phyloP scores from a whole-genome alignment of 1,139 yeast genomes.

The Geotrichum fermentans region DNA sequence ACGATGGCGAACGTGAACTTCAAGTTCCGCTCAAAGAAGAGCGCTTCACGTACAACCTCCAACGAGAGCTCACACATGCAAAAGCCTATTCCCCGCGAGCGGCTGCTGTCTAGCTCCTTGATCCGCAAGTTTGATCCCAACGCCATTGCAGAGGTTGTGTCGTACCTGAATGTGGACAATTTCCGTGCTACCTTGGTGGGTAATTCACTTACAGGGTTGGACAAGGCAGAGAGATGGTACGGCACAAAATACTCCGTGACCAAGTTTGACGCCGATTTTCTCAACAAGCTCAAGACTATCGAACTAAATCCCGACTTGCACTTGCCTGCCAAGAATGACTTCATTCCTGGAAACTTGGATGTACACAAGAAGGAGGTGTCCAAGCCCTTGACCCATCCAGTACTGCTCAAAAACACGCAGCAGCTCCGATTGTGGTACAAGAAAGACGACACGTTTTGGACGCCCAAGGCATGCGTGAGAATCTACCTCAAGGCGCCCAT shows the following conservation, averaged over 20 bases:
- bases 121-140: slow-evolving; percentile 56
- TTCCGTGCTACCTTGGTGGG: slow-evolving; percentile 54
- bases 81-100: slow-evolving; percentile 56
- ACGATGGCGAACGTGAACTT: slow-evolving; percentile 49
- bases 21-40: slow-evolving; percentile 62
- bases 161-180: slow-evolving; percentile 52
- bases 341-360: slow-evolving; percentile 72
- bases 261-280: slow-evolving; percentile 43
- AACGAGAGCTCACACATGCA: slow-evolving; percentile 49
- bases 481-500: slow-evolving; percentile 61
- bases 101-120: slow-evolving; percentile 55
- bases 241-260: slow-evolving; percentile 70
- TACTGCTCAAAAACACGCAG: slow-evolving; percentile 42
- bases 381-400: slow-evolving; percentile 45
- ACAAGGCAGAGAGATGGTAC: slow-evolving; percentile 71
- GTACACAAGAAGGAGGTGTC: slow-evolving; percentile 46
- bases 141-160: slow-evolving; percentile 49
- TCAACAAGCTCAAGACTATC: slow-evolving; percentile 36
- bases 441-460: slow-evolving; percentile 82
- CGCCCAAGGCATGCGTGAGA: slow-evolving; percentile 76
- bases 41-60: slow-evolving; percentile 57
- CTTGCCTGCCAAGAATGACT: slow-evolving; percentile 68
- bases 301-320: slow-evolving; percentile 42
- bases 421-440: slow-evolving; percentile 72
- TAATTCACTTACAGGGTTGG: slow-evolving; percentile 37